phyloP scores from a whole-genome alignment of 345 rosid species.

The Barbarea vulgaris region DNA sequence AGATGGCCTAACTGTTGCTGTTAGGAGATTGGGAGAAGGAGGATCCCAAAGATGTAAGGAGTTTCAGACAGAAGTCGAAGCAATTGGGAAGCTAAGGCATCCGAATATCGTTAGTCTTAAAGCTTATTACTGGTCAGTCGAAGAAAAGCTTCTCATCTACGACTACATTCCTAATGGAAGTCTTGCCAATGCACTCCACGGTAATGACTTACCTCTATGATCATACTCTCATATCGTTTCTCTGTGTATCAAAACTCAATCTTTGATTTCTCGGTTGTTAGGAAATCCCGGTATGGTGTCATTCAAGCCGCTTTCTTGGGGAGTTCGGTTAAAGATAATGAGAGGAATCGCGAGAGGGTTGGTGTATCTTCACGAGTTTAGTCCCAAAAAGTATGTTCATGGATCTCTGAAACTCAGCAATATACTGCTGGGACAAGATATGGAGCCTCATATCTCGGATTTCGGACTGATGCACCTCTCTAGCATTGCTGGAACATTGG shows the following conservation, averaged over 20 bases:
- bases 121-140: conserved; percentile 96
- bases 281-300: conserved; percentile 73
- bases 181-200: conserved; percentile 81
- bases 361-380: conserved; percentile 83
- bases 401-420: conserved; percentile 87
- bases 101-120: conserved; percentile 76
- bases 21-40: conserved; percentile 91
- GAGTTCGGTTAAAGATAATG: conserved; percentile 67
- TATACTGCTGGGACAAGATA: conserved; percentile 65
- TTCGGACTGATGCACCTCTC: conserved; percentile 93
- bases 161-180: conserved; percentile 83
- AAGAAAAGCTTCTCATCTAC: conserved; percentile 88
- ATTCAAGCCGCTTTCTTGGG: conserved; percentile 74
- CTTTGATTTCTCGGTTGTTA: conserved; percentile 22
- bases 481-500: conserved; percentile 72
- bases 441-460: conserved; percentile 83
- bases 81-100: conserved; percentile 90
- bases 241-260: conserved; percentile 19
- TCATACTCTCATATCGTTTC: neutral
- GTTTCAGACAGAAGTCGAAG: conserved; percentile 91
- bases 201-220: conserved; percentile 39
- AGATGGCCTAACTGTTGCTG: conserved; percentile 81
- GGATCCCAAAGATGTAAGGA: conserved; percentile 93
- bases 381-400: conserved; percentile 88
- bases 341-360: conserved; percentile 77